Percentiles rank a stretch among this genome's conserved stretches.
Conservation (phyloP, 306 rosid species). For the Sicyos baderoa region DNA sequence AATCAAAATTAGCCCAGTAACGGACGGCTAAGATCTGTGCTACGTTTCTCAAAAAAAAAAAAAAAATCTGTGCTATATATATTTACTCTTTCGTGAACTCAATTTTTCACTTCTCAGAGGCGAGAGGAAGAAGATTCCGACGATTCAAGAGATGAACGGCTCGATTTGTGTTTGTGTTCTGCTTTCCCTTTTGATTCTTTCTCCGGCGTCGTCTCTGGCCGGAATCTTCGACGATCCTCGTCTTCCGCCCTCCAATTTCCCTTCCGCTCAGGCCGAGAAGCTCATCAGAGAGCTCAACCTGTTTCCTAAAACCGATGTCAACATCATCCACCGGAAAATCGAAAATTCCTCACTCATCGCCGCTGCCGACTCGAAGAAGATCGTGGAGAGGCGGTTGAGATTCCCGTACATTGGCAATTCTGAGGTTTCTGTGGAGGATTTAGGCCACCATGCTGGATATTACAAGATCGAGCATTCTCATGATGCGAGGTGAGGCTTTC, state of each 20-base stretch:
- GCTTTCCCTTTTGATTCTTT: constrained; percentile 21
- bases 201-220: constrained; percentile 28
- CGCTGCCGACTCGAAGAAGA: constrained; percentile 17
- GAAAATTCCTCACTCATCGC: not conserved
- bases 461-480: constrained; percentile 67
- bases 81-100: not conserved
- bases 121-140: too few species aligned
- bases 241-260: constrained; percentile 31
- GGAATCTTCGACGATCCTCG: constrained; percentile 19
- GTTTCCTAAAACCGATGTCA: constrained; percentile 51
- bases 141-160: constrained; percentile 25
- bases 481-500: constrained; percentile 47
- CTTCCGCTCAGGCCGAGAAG: constrained; percentile 39
- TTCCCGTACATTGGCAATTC: constrained; percentile 47
- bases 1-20: not conserved
- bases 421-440: constrained; percentile 48
- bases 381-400: constrained; percentile 61
- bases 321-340: constrained; percentile 34
- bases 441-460: constrained; percentile 91
- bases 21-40: not conserved
- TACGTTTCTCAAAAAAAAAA: too few species aligned
- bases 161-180: constrained; percentile 19
- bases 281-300: constrained; percentile 60
- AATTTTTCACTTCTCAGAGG: too few species aligned
- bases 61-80: not conserved